A percentile compares a stretch with the other conserved stretches of the same genome.
Conservation (phyloP, 2,329 filamentous ascomycete species). For the Diaporthe sp. region DNA sequence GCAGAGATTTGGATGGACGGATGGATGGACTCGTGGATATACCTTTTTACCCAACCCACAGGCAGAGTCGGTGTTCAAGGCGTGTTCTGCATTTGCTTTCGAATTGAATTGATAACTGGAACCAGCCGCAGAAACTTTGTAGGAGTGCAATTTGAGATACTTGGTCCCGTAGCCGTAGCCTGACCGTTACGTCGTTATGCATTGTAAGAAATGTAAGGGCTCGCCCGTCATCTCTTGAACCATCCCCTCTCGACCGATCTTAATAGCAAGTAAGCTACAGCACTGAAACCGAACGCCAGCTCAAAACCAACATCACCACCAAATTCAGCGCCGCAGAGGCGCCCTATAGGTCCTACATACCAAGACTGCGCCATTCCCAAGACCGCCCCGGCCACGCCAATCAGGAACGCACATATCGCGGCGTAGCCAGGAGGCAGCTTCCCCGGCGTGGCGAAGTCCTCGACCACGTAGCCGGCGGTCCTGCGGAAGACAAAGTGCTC, state of each 20-base stretch:
- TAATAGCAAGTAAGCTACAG: constrained; percentile 63
- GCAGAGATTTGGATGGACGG: constrained; percentile 20
- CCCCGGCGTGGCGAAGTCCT: constrained; percentile 67
- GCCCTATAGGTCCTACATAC: constrained; percentile 76
- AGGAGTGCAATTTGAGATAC: background rate
- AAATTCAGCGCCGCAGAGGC: constrained; percentile 63
- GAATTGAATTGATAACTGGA: constrained; percentile 32
- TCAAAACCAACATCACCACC: constrained; percentile 69
- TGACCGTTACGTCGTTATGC: background rate
- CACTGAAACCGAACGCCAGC: constrained; percentile 72
- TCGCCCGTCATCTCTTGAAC: constrained; percentile 47
- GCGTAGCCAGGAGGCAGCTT: constrained; percentile 74
- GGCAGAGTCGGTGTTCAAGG: constrained; percentile 37
- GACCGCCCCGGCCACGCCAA: constrained; percentile 75
- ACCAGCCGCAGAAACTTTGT: background rate
- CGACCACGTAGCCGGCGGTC: constrained; percentile 65
- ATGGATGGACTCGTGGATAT: constrained; percentile 35
- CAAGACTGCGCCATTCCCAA: constrained; percentile 79
- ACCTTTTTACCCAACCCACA: constrained; percentile 34
- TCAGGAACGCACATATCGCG: constrained; percentile 72
- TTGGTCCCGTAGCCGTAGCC: background rate
- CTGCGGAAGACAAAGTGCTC: constrained; percentile 80
- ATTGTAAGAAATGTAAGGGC: background rate
- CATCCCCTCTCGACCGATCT: constrained; percentile 57
- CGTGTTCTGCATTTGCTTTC: constrained; percentile 34